Conservation (phyloP, 306 rosid species). For the Cicer judaicum region DNA sequence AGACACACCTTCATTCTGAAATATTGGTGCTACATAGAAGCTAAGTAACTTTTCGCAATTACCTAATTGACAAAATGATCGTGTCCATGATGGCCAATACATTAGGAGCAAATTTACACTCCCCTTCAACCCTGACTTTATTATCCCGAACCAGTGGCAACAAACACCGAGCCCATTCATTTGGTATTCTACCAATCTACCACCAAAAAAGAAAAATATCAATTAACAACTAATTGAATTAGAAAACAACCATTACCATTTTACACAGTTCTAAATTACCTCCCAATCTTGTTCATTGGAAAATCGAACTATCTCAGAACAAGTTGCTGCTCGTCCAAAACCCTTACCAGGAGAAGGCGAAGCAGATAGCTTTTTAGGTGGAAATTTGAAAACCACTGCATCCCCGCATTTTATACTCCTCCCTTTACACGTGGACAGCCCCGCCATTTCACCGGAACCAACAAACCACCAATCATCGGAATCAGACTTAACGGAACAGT, state of each 20-base stretch:
- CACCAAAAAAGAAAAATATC: constrained; percentile 24
- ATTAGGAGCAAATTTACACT: constrained; percentile 71
- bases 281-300: constrained; percentile 73
- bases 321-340: constrained; percentile 60
- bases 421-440: constrained; percentile 87
- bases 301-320: constrained; percentile 88
- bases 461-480: constrained; percentile 79
- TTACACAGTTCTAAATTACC: constrained; percentile 50
- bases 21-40: not conserved
- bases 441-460: constrained; percentile 66
- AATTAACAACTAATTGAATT: constrained; percentile 34
- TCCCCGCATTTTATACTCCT: constrained; percentile 70
- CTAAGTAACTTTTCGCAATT: not conserved
- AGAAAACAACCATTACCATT: not conserved
- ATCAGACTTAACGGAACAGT: constrained; percentile 23
- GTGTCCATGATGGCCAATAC: constrained; percentile 82
- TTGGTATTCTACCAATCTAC: constrained; percentile 95
- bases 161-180: constrained; percentile 94
- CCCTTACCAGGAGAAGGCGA: constrained; percentile 66
- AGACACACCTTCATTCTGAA: too few species aligned
- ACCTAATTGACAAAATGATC: constrained; percentile 77
- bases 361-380: constrained; percentile 44
- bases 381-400: constrained; percentile 73
- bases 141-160: constrained; percentile 83
- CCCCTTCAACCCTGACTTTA: constrained; percentile 74